Evolutionary conservation across 2,329 filamentous ascomycete genomes (phyloP).

Genomic region (Xylariales sp.): DNA sequence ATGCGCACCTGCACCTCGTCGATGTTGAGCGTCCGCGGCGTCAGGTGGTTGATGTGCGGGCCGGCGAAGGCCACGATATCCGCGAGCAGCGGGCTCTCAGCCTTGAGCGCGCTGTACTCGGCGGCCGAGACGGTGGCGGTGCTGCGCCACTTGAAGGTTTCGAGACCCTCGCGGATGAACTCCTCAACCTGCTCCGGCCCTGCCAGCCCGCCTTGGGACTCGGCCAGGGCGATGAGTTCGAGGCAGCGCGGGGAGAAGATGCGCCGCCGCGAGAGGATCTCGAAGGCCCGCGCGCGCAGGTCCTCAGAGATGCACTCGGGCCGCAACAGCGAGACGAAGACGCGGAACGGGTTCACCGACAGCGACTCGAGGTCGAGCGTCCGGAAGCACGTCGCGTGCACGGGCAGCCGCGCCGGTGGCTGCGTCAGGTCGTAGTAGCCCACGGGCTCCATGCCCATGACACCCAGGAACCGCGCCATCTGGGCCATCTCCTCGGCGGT

Average conservation of each 20-base stretch:
- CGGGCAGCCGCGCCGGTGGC: neutral
- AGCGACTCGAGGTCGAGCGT: slow-evolving; percentile 3
- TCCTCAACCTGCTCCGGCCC: neutral
- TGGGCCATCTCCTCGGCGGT: slow-evolving; percentile 2
- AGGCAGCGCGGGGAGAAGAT: slow-evolving; percentile 2
- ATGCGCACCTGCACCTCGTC: neutral
- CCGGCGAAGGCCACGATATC: slow-evolving; percentile 3
- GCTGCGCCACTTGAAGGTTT: slow-evolving; percentile 3
- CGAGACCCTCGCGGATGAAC: slow-evolving; percentile 1
- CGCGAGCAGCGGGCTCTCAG: slow-evolving; percentile 2
- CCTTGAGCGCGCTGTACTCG: neutral
- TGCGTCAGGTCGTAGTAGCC: slow-evolving; percentile 4
- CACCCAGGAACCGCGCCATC: slow-evolving; percentile 2
- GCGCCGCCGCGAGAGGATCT: slow-evolving; percentile 1
- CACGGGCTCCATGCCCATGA: slow-evolving; percentile 5
- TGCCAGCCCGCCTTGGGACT: neutral
- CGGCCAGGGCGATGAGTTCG: neutral
- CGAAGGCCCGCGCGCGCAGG: neutral
- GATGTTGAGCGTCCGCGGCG: slow-evolving; percentile 3
- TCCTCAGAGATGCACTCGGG: slow-evolving; percentile 1
- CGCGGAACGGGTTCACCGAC: neutral
- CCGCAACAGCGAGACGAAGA: slow-evolving; percentile 3
- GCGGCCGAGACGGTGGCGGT: neutral
- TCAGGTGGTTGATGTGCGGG: slow-evolving; percentile 3
- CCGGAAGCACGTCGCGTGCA: slow-evolving; percentile 3